Evolutionary conservation across 2,329 filamentous ascomycete species (phyloP).

Genomic region (Chrysoporthe deuterocubensis): DNA sequence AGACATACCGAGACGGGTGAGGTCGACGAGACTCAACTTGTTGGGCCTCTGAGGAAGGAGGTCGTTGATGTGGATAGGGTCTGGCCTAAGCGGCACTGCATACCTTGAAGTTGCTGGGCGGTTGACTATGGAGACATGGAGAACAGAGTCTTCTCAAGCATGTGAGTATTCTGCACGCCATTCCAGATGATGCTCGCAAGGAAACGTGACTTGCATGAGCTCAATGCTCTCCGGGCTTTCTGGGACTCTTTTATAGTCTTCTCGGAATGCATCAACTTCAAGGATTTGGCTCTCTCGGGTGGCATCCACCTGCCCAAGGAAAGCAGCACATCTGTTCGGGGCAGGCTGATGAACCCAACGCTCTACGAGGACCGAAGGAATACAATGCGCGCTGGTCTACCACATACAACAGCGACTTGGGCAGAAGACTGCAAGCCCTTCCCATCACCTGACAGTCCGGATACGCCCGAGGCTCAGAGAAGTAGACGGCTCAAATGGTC

Average conservation of each 20-base stretch:
- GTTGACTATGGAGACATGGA: not conserved
- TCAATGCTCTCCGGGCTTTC: not conserved
- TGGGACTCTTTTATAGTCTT: not conserved
- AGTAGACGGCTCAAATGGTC: too few species aligned
- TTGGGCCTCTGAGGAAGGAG: not conserved
- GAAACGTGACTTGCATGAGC: not conserved
- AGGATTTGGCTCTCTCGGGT: slow-evolving; percentile 10
- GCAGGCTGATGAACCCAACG: too few species aligned
- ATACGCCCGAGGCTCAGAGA: not conserved
- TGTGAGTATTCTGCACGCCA: not conserved
- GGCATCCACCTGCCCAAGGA: slow-evolving; percentile 7
- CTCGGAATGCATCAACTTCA: slow-evolving; percentile 9
- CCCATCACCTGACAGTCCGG: not conserved
- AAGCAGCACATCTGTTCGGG: not conserved
- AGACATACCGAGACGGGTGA: too few species aligned
- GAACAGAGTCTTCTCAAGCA: not conserved
- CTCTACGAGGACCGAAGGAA: too few species aligned
- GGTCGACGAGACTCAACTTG: not conserved
- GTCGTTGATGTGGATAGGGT: not conserved
- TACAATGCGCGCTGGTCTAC: not conserved
- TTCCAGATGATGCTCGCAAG: not conserved
- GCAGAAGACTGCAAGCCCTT: not conserved
- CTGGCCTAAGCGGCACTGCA: not conserved
- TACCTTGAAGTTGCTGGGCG: not conserved
- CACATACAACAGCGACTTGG: not conserved